These are phyloP conservation scores for Thelonectria discophora DNA, from an alignment of 2,329 filamentous ascomycete genomes.

Conservation along the genomic window DNA sequence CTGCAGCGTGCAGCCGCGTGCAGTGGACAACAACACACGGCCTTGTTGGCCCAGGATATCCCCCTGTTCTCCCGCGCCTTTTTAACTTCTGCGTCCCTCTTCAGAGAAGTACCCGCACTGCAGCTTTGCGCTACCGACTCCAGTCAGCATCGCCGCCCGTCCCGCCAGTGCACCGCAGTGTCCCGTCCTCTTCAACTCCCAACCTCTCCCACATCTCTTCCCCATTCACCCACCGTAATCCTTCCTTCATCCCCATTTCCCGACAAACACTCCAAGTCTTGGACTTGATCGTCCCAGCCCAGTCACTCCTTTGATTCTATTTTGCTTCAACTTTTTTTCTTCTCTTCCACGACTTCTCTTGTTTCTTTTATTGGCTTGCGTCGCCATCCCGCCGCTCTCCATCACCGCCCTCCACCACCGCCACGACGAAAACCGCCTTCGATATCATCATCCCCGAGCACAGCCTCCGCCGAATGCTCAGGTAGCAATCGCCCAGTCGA, in stretches of 20 bases:
- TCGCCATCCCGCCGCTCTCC: constrained; percentile 32
- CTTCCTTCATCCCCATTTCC: constrained; percentile 13
- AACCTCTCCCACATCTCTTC: not conserved
- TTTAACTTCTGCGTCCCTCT: constrained; percentile 28
- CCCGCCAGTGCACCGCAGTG: constrained; percentile 22
- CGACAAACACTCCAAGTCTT: constrained; percentile 4
- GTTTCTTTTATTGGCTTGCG: constrained; percentile 17
- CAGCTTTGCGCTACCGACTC: constrained; percentile 19
- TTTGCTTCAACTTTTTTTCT: constrained; percentile 21
- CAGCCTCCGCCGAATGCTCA: constrained; percentile 39
- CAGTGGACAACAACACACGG: constrained; percentile 20
- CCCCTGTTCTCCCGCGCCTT: constrained; percentile 35
- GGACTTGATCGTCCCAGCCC: constrained; percentile 34
- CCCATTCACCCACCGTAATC: constrained; percentile 14
- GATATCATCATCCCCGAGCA: constrained; percentile 10
- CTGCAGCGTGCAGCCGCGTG: not conserved
- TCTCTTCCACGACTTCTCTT: not conserved
- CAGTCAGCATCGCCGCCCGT: constrained; percentile 20
- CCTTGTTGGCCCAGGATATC: constrained; percentile 10
- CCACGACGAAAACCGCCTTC: constrained; percentile 11
- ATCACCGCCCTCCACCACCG: constrained; percentile 13
- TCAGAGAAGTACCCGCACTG: constrained; percentile 31
- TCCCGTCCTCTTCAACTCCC: constrained; percentile 31
- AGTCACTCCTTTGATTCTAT: constrained; percentile 38
- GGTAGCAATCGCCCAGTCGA: constrained; percentile 41